Evolutionary conservation across 169 alveolate genomes (phyloP), one percentile per base, ranked within the genome.

Genomic region (Cystoisospora suis): DNA sequence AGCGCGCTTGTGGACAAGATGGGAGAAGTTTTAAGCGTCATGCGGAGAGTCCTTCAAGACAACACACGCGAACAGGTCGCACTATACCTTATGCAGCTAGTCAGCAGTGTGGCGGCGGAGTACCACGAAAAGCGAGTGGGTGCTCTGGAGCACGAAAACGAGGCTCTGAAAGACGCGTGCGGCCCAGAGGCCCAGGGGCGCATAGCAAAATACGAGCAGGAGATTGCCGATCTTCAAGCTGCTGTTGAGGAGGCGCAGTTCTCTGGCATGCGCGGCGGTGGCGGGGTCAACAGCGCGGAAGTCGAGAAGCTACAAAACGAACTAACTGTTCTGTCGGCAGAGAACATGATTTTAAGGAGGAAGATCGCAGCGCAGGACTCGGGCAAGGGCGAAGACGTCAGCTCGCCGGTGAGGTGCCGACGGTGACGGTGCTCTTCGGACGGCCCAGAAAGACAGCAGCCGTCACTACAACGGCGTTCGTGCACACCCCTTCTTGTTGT

Each of bases 101-200:
- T 38, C 58, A 34, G n/a, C 58, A 47, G 56, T 3, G 83, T 72
- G n/a, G 83, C 27, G 3, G 40, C 56, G n/a, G 83, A 72, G 34
- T 42, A 72, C 58, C 56, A 72, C 5, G 83, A 72, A 56, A 72
- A 38, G 45, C 9, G 56, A 15, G 56, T 38, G 44, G 83, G 58
- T 15, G 12, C 83, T 12, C 83, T 72, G 38, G 83, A 72, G 58
- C 47, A 40, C 47, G 83, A 72, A 38, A 72, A 72, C 83, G 49
- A 12, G 56, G 83, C 27, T 9, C 83, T 72, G 83, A 72, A 72
- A 56, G 83, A 72, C 58, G 56, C 32, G 36, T 72, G 83, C 83
- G 83, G 83, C 1, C 47, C 83, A 5, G 83, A 40, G 23, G 23
- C 23, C 59, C 83, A 72, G 15, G 7, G 45, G 59, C 83, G 49